Conservation (phyloP, 169 alveolate genomes). For the Eimeria acervulina region DNA sequence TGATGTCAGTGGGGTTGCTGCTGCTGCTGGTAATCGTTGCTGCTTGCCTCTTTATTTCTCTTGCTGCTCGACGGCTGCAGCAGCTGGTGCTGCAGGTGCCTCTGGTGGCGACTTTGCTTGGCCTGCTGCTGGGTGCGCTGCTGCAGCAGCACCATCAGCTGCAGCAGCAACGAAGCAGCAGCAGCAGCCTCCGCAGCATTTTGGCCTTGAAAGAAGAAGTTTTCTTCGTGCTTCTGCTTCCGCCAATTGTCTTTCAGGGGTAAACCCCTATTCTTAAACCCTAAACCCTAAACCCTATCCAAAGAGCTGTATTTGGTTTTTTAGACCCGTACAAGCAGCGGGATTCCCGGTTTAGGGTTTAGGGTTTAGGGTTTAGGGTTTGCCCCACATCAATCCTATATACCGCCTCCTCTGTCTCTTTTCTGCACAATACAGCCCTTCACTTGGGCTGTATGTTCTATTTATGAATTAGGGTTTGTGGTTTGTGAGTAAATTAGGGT, state of each 20-base stretch:
- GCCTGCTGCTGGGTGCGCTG: constrained; percentile 65
- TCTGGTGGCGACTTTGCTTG: constrained; percentile 77
- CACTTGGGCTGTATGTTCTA: too few species aligned
- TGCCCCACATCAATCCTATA: too few species aligned
- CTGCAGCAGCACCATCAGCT: too few species aligned
- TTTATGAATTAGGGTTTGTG: too few species aligned
- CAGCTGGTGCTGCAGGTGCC: constrained; percentile 78
- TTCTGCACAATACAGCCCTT: too few species aligned
- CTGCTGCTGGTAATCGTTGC: constrained; percentile 75
- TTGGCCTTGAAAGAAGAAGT: constrained; percentile 83
- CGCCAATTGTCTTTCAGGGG: constrained; percentile 80
- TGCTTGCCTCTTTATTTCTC: constrained; percentile 47
- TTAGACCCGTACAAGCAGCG: too few species aligned
- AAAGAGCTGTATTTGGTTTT: too few species aligned
- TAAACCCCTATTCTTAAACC: background rate
- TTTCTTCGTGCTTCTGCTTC: constrained; percentile 82
- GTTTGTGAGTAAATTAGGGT: too few species aligned
- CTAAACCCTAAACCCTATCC: background rate
- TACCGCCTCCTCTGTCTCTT: too few species aligned
- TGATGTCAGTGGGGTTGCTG: constrained; percentile 70
- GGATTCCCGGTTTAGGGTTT: too few species aligned
- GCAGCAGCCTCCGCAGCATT: constrained; percentile 1
- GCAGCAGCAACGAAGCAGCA: too few species aligned
- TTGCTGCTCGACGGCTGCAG: constrained; percentile 12
- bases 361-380: constrained; percentile 35